Evolutionary conservation across 2,329 filamentous ascomycete species (phyloP), one percentile per base, ranked within the genome.

Genomic region (Colletotrichum sp.): DNA sequence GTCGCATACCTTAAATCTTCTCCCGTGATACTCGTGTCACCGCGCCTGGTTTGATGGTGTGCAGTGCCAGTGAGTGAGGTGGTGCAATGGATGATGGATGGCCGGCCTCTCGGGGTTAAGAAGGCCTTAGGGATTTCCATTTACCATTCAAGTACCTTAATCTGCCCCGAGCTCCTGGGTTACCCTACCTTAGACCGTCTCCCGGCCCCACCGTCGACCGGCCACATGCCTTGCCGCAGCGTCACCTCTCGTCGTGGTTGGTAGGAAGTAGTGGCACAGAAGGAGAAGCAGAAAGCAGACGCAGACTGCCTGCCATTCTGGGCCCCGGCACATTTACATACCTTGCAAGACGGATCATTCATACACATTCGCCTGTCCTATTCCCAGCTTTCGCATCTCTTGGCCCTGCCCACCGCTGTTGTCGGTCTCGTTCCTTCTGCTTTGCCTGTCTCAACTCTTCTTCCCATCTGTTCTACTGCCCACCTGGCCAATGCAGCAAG

Each of bases 221-320:
- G 43, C 69, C 69, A 71, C 69, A 71, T 71, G 69, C 69, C 60
- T 71, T 73, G 66, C 70, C 65, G 55, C 32, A 34, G 32, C 26
- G 60, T 66, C 43, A 36, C 34, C 68, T 21, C 58, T 32, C 28
- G 28, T 30, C 58, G 30, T 26, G 55, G 55, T 58, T 26, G n/a
- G 55, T n/a, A 32, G 26, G 30, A 28, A 13, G 28, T n/a, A 32
- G 56, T 61, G 15, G 58, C 38, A 62, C 8, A 60, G 28, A 18
- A 28, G 55, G 8, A 60, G 32, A 36, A 28, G 18, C 38, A 48
- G 18, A 68, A 65, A 30, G 24, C 8, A 60, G 28, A 18, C 36
- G 58, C 26, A 61, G 24, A 72, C 64, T 24, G 65, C 64, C 36
- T 55, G 36, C 70, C 28, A n/a, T 48, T 72, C 28, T 28, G 36